These are phyloP conservation scores for Podospora appendiculata DNA, from an alignment of 495 filamentous ascomycete genomes.

Conservation along the genomic window DNA sequence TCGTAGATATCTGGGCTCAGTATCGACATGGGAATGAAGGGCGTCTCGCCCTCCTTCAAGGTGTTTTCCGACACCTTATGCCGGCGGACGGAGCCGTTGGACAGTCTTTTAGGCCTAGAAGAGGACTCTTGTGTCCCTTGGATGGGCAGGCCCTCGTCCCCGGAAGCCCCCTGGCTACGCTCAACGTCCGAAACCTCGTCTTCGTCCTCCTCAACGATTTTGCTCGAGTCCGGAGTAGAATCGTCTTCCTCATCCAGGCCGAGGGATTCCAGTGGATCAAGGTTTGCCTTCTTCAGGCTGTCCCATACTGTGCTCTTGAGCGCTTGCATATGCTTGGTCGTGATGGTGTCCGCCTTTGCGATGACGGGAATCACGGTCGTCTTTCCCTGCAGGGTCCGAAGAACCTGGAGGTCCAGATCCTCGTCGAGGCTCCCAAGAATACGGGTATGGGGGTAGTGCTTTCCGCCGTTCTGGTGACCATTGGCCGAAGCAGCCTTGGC, in stretches of 20 bases:
- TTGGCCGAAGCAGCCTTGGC: slow-evolving; percentile 46
- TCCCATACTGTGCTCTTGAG: slow-evolving; percentile 87
- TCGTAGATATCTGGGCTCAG: slow-evolving; percentile 89
- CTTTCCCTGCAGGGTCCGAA: slow-evolving; percentile 84
- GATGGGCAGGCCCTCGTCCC: slow-evolving; percentile 20
- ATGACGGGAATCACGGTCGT: slow-evolving; percentile 95
- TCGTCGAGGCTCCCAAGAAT: slow-evolving; percentile 72
- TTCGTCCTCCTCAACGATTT: slow-evolving; percentile 56
- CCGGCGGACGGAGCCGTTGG: slow-evolving; percentile 39
- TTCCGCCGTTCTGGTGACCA: slow-evolving; percentile 44
- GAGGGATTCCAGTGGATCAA: slow-evolving; percentile 84
- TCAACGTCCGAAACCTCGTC: slow-evolving; percentile 18
- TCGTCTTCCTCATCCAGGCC: slow-evolving; percentile 69
- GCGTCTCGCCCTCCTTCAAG: slow-evolving; percentile 32
- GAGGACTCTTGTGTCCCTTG: slow-evolving; percentile 22
- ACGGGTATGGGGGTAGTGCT: slow-evolving; percentile 36
- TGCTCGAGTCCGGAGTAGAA: slow-evolving; percentile 39
- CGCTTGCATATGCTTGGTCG: slow-evolving; percentile 83
- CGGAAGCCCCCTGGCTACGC: slow-evolving; percentile 12
- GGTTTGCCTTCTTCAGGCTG: slow-evolving; percentile 73
- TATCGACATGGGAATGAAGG: slow-evolving; percentile 81
- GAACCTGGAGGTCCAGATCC: slow-evolving; percentile 82
- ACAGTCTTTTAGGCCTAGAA: slow-evolving; percentile 37
- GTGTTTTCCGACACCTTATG: slow-evolving; percentile 29
- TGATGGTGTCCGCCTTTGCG: slow-evolving; percentile 95